Conservation (phyloP, 163 green algal genomes). For the Coccomyxa subellipsoidea region DNA sequence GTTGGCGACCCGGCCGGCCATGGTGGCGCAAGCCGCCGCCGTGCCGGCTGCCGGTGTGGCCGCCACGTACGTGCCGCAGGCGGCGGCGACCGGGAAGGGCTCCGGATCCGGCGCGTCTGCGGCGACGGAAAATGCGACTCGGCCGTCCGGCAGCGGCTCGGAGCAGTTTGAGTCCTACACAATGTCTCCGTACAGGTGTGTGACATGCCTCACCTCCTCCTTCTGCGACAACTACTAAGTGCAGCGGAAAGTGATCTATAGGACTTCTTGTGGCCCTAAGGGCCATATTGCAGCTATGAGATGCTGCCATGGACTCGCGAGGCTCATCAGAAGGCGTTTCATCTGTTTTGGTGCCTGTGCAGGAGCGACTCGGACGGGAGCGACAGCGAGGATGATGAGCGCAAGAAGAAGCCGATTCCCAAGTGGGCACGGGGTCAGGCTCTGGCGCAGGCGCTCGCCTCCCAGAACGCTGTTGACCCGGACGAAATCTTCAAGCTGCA, state of each 20-base stretch:
- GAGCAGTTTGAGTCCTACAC: conserved; percentile 51
- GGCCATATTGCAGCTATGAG: too few relatives aligned
- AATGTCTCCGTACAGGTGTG: conserved; percentile 78
- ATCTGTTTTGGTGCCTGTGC: too few relatives aligned
- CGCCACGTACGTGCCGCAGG: background rate
- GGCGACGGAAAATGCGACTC: background rate
- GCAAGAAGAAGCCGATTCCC: conserved; percentile 23
- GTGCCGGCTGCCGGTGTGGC: background rate
- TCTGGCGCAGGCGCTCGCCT: conserved; percentile 19
- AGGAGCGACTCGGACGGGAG: conserved; percentile 49
- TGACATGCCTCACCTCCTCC: background rate
- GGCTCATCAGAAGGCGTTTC: too few relatives aligned
- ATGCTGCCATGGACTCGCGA: too few relatives aligned
- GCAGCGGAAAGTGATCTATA: too few relatives aligned
- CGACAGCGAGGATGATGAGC: conserved; percentile 28
- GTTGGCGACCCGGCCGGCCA: background rate
- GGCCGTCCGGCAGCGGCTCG: background rate
- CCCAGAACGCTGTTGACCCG: conserved; percentile 51
- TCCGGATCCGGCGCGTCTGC: background rate
- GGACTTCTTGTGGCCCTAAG: too few relatives aligned
- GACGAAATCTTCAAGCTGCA: conserved; percentile 74
- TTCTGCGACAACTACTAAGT: background rate
- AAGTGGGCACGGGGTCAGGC: conserved; percentile 24
- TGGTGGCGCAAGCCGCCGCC: too few relatives aligned
- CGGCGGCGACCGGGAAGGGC: background rate